Evolutionary conservation across 2,329 filamentous ascomycete genomes (phyloP).

Genomic region (Paracoccidioides brasiliensis): DNA sequence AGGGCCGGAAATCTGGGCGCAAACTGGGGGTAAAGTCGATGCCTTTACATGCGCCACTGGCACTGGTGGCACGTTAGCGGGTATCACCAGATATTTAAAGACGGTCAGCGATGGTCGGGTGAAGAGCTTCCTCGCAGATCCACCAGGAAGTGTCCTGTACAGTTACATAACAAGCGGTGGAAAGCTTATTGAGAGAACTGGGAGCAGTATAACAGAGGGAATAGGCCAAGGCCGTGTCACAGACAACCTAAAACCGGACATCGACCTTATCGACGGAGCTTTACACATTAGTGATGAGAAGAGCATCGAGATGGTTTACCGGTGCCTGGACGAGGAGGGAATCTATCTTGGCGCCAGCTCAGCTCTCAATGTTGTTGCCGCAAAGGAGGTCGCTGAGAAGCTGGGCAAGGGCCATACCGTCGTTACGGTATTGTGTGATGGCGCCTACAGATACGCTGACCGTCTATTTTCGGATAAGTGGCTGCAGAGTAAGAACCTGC

Average conservation of each 20-base stretch:
- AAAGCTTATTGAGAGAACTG: slow-evolving; percentile 64
- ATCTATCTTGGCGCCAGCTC: slow-evolving; percentile 91
- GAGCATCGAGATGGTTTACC: slow-evolving; percentile 95
- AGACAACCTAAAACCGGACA: slow-evolving; percentile 80
- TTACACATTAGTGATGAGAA: slow-evolving; percentile 80
- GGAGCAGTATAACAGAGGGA: slow-evolving; percentile 89
- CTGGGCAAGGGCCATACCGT: slow-evolving; percentile 80
- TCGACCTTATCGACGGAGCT: slow-evolving; percentile 72
- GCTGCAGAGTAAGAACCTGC: slow-evolving; percentile 73
- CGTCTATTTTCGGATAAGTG: slow-evolving; percentile 84
- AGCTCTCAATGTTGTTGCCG: slow-evolving; percentile 86
- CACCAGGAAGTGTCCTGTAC: slow-evolving; percentile 84
- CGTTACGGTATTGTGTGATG: slow-evolving; percentile 87
- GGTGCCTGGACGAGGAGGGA: slow-evolving; percentile 89
- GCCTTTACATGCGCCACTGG: slow-evolving; percentile 94
- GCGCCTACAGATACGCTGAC: slow-evolving; percentile 94
- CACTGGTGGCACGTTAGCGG: slow-evolving; percentile 82
- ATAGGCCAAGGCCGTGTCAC: slow-evolving; percentile 95
- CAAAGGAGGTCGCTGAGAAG: slow-evolving; percentile 84
- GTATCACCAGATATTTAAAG: slow-evolving; percentile 79
- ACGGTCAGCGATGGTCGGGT: slow-evolving; percentile 63
- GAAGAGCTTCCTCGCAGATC: slow-evolving; percentile 82
- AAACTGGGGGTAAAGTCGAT: slow-evolving; percentile 74
- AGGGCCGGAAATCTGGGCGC: slow-evolving; percentile 91
- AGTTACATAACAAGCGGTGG: slow-evolving; percentile 81